Evolutionary conservation across 2,329 filamentous ascomycete species (phyloP).

Genomic region (Trichoderma oligosporum): DNA sequence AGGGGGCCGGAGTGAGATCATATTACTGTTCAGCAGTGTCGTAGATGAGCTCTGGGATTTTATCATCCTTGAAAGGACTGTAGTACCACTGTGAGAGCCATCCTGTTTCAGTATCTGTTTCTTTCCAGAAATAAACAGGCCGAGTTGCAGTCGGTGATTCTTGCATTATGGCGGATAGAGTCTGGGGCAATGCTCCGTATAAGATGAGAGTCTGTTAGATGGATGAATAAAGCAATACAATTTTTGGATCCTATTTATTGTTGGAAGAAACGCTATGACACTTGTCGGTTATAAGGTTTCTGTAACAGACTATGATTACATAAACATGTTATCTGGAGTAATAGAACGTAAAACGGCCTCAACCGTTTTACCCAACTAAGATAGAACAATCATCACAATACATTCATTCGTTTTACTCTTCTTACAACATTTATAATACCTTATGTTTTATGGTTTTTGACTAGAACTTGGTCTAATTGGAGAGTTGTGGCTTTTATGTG

Average conservation of each 20-base stretch:
- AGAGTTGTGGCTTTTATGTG: slow-evolving; percentile 1
- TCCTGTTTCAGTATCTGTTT: slow-evolving; percentile 45
- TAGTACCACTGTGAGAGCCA: slow-evolving; percentile 63
- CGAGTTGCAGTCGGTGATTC: background rate
- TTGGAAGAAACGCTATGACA: too few relatives aligned
- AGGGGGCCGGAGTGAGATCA: too few relatives aligned
- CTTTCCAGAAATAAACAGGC: slow-evolving; percentile 47
- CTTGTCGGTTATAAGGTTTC: too few relatives aligned
- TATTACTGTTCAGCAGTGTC: slow-evolving; percentile 52
- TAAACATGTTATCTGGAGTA: too few relatives aligned
- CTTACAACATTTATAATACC: too few relatives aligned
- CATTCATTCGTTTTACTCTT: too few relatives aligned
- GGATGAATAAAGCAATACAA: background rate
- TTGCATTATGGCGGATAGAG: background rate
- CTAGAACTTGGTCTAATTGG: background rate
- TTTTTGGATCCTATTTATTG: background rate
- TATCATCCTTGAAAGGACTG: slow-evolving; percentile 44
- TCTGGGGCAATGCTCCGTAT: too few relatives aligned
- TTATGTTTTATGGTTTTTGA: background rate
- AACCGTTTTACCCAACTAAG: too few relatives aligned
- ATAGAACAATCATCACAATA: too few relatives aligned
- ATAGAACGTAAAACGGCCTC: too few relatives aligned
- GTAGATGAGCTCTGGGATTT: slow-evolving; percentile 38
- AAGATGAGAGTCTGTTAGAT: background rate
- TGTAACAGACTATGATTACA: too few relatives aligned